Conservation (phyloP, 2,329 filamentous ascomycete species). For the Chaetomium sp. region DNA sequence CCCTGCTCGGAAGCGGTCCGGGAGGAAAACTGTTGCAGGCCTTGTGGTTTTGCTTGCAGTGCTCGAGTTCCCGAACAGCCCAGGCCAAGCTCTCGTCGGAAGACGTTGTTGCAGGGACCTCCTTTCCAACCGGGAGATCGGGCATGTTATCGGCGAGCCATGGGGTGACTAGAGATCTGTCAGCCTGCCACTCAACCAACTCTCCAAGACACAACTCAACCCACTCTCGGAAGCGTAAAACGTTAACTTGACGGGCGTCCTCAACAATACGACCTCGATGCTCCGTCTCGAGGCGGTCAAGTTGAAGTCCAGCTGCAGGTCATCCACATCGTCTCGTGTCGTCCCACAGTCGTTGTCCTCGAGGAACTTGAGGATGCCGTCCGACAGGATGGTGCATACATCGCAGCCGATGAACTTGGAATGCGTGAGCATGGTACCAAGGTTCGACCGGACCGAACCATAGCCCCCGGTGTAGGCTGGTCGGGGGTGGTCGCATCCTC, state of each 20-base stretch:
- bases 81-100: constrained; percentile 22
- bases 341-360: background rate
- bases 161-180: constrained; percentile 5
- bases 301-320: constrained; percentile 24
- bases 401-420: constrained; percentile 17
- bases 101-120: constrained; percentile 16
- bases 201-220: background rate
- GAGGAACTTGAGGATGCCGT: constrained; percentile 19
- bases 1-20: constrained; percentile 18
- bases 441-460: constrained; percentile 6
- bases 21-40: constrained; percentile 5
- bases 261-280: constrained; percentile 19
- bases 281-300: constrained; percentile 14
- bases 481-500: constrained; percentile 23
- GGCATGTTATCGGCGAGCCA: constrained; percentile 25
- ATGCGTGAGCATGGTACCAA: constrained; percentile 16
- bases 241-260: constrained; percentile 17
- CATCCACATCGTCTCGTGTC: background rate
- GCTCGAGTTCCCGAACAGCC: constrained; percentile 19
- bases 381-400: constrained; percentile 16
- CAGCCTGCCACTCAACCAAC: background rate
- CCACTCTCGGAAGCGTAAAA: constrained; percentile 24
- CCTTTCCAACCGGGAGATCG: constrained; percentile 9
- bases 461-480: constrained; percentile 20
- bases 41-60: constrained; percentile 19